These are phyloP conservation scores for Murraya koenigii DNA, from an alignment of 345 rosid genomes.

Conservation along the genomic window DNA sequence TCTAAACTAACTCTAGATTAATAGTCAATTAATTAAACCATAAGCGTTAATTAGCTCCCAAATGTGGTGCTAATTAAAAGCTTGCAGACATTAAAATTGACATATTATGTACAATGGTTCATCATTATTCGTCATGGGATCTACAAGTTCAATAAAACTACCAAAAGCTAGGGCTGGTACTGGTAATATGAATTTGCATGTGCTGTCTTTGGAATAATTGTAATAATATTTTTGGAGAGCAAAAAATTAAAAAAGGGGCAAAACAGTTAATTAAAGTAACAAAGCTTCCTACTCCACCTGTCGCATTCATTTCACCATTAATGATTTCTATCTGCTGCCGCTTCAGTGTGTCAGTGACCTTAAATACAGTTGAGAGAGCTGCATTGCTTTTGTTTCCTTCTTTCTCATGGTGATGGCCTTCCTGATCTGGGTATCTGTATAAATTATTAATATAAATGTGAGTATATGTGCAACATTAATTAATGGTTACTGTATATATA, in stretches of 20 bases:
- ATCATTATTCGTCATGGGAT: background rate
- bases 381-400: background rate
- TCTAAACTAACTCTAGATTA: no score
- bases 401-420: background rate
- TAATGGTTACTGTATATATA: no score
- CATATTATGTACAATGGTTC: no score
- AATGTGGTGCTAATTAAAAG: no score
- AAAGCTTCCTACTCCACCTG: constrained; percentile 13
- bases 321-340: background rate
- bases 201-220: background rate
- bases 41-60: no score
- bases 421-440: background rate
- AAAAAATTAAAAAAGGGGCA: background rate
- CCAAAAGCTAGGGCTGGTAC: background rate
- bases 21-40: no score
- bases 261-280: no score
- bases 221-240: background rate
- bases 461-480: background rate
- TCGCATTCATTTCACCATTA: constrained; percentile 8
- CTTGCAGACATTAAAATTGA: background rate
- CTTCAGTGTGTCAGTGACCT: background rate
- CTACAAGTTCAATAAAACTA: background rate
- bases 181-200: background rate
- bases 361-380: background rate
- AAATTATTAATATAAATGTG: background rate